A percentile compares a stretch with the other conserved stretches of the same genome.
Evolutionary conservation across 345 rosid genomes (phyloP).

Genomic region (Bruguiera sexangula): DNA sequence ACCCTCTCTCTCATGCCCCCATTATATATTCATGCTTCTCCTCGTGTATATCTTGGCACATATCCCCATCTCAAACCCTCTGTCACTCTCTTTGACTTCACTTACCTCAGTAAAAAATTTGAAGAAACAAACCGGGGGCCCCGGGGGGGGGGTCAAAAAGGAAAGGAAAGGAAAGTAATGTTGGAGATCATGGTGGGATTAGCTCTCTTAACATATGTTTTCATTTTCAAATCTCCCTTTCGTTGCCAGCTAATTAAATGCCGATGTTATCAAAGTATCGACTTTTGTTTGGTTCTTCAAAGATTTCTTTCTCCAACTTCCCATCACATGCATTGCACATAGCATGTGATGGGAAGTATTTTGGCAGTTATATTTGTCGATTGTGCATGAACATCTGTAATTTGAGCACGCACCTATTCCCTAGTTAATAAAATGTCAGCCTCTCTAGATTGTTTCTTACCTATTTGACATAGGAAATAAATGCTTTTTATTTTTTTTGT

Average conservation of each 20-base stretch:
- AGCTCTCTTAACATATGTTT: too few relatives aligned
- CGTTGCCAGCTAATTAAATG: slow-evolving; percentile 17
- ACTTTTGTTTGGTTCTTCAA: slow-evolving; percentile 15
- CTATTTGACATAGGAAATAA: too few relatives aligned
- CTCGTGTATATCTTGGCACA: slow-evolving; percentile 15
- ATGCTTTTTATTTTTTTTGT: too few relatives aligned
- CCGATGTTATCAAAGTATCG: slow-evolving; percentile 20
- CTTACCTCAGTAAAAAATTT: slow-evolving; percentile 6
- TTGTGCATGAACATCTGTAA: too few relatives aligned
- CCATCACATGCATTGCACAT: slow-evolving; percentile 32
- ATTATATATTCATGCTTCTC: slow-evolving; percentile 9
- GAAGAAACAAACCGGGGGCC: neutral
- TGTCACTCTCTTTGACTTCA: neutral
- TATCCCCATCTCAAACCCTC: slow-evolving; percentile 33
- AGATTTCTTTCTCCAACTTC: slow-evolving; percentile 18
- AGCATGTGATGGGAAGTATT: neutral
- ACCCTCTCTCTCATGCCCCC: slow-evolving; percentile 2
- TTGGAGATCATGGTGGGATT: too few relatives aligned
- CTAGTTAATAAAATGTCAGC: too few relatives aligned
- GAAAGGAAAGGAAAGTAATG: neutral
- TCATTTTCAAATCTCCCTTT: neutral
- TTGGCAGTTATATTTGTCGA: too few relatives aligned
- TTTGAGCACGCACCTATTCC: too few relatives aligned
- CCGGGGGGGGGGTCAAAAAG: neutral
- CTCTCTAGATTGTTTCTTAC: too few relatives aligned